phyloP scores from a whole-genome alignment of 2,329 filamentous ascomycete genomes.

The Trichoderma polysporum region DNA sequence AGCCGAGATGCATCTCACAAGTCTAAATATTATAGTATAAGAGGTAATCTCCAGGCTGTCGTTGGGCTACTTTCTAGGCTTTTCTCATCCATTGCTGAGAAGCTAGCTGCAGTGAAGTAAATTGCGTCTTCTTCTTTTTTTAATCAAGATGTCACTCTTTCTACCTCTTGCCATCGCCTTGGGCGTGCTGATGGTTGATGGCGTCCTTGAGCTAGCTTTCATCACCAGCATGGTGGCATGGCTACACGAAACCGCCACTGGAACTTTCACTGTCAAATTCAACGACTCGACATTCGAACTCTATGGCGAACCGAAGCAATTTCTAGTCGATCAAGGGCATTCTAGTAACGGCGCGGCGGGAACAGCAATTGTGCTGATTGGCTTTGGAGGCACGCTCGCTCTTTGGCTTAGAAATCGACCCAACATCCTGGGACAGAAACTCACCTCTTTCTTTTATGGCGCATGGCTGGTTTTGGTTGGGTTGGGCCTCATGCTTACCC shows the following conservation, averaged over 20 bases:
- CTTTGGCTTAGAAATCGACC: slow-evolving; percentile 26
- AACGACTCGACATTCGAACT: slow-evolving; percentile 21
- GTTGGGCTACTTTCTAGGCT: neutral
- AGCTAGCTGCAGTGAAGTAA: neutral
- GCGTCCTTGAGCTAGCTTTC: slow-evolving; percentile 32
- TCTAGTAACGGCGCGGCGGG: slow-evolving; percentile 33
- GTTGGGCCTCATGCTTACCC: slow-evolving; percentile 26
- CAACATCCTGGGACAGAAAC: slow-evolving; percentile 9
- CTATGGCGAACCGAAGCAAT: slow-evolving; percentile 27
- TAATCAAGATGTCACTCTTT: slow-evolving; percentile 8
- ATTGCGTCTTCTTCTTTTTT: neutral
- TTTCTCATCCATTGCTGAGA: neutral
- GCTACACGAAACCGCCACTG: slow-evolving; percentile 29
- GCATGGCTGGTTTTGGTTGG: slow-evolving; percentile 28
- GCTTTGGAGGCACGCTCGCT: slow-evolving; percentile 28
- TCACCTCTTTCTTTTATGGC: slow-evolving; percentile 25
- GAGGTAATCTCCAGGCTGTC: neutral
- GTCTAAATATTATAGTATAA: neutral
- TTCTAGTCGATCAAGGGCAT: slow-evolving; percentile 31
- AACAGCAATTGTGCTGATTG: slow-evolving; percentile 31
- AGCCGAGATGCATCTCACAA: neutral
- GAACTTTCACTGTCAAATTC: slow-evolving; percentile 25
- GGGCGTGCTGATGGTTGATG: slow-evolving; percentile 30
- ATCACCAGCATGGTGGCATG: slow-evolving; percentile 31
- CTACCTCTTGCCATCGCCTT: slow-evolving; percentile 26